Base-by-base conservation (phyloP, 768 basidiomycete species). In the Tulasnella sp. region DNA sequence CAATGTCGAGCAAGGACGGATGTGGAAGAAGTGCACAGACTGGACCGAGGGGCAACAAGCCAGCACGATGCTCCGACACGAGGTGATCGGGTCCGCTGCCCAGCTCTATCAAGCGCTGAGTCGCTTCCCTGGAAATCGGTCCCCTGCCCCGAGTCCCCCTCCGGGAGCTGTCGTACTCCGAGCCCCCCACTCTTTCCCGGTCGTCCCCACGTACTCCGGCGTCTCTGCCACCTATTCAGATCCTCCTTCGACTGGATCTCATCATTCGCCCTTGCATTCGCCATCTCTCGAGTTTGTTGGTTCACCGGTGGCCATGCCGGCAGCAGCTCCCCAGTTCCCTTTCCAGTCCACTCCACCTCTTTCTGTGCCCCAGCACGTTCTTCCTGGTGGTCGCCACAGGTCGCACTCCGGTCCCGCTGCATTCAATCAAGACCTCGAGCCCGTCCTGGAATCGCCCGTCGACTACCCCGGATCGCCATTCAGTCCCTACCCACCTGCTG, bases 1-100 rank as follows among this genome's bases (percentile, higher is more conserved):
- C 21, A 72, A 27, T 19, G 38, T 34, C 31, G 79, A 58, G 4
- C 39, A 40, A 16, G 79, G 83, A 0, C 88, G 88, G 38, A 82
- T 86, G 18, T 94, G 93, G 93, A 90, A 89, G 81, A 85, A 86
- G 39, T 92, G 91, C 83, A 85, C 87, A 12, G 93, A 94, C 83
- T 94, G 93, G 93, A 94, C 93, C 0, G 92, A 94, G 83, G 90
- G 88, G 74, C 88, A 87, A 71, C 92, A 94, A 83, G 93, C 92
- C 3, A 89, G 90, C 10, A 87, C 87, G 12, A 87, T 92, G 21
- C 84, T 93, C 78, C 89, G 88, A 71, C 93, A 94, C 82, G 87
- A 90, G 73, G 86, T 94, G 62, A 86, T 90, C 56, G 93, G 93
- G 39, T 89, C 91, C 38, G 88, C 90, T 1, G 87, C 87, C 38